Percentiles rank a stretch among this genome's conserved stretches.
Evolutionary conservation across 1,139 yeast species (phyloP).

Genomic region (Zygosaccharomyces sapae): DNA sequence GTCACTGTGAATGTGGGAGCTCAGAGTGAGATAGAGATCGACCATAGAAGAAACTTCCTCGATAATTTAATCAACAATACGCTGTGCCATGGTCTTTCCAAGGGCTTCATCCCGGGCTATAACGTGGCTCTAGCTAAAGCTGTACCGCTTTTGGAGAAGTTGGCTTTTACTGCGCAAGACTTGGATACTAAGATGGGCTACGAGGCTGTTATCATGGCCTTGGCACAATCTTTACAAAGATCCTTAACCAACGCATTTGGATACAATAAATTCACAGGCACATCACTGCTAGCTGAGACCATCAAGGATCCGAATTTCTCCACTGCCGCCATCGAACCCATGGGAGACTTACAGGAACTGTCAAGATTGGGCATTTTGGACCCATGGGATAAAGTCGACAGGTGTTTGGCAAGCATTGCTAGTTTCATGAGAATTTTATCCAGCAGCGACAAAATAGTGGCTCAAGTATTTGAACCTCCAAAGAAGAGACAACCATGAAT

Average conservation of each 20-base stretch:
- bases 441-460: constrained; percentile 24
- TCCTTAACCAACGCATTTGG: constrained; percentile 21
- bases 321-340: constrained; percentile 16
- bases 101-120: constrained; percentile 30
- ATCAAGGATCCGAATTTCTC: constrained; percentile 12
- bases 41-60: constrained; percentile 27
- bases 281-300: constrained; percentile 19
- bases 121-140: constrained; percentile 28
- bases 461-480: constrained; percentile 27
- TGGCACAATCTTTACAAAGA: constrained; percentile 20
- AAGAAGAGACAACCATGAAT: constrained; percentile 11
- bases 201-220: constrained; percentile 17
- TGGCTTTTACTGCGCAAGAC: constrained; percentile 1
- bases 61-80: constrained; percentile 30
- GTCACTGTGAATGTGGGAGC: constrained; percentile 34
- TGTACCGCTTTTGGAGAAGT: constrained; percentile 14
- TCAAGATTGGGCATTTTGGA: constrained; percentile 22
- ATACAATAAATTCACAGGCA: constrained; percentile 14
- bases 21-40: constrained; percentile 30
- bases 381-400: constrained; percentile 29
- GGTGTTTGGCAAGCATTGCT: constrained; percentile 18
- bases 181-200: constrained; percentile 14
- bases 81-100: constrained; percentile 27
- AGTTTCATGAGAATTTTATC: constrained; percentile 21
- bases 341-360: constrained; percentile 9